phyloP scores from a whole-genome alignment of 2,329 filamentous ascomycete genomes.

The Neonectria faginata region DNA sequence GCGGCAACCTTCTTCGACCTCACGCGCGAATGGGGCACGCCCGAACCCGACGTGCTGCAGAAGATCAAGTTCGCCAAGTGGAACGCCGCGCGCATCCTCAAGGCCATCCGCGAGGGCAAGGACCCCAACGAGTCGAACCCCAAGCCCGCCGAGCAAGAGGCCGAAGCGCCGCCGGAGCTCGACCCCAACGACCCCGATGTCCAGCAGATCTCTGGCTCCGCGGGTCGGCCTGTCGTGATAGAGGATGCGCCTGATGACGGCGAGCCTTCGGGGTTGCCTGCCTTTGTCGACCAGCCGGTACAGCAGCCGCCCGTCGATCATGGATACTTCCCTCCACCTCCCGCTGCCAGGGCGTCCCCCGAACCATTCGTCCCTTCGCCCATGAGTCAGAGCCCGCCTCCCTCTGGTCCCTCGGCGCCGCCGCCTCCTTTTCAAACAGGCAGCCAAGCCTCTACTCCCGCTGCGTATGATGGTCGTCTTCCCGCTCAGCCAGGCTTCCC shows the following conservation, averaged over 20 bases:
- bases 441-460: constrained; percentile 15
- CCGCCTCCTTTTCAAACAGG: constrained; percentile 29
- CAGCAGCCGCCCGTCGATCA: constrained; percentile 40
- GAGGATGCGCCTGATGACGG: constrained; percentile 66
- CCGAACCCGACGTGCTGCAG: constrained; percentile 79
- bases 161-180: constrained; percentile 55
- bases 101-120: constrained; percentile 88
- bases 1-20: constrained; percentile 93
- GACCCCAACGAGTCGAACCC: constrained; percentile 95
- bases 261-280: constrained; percentile 45
- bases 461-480: constrained; percentile 3
- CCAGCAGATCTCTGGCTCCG: constrained; percentile 56
- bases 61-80: constrained; percentile 98
- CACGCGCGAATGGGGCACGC: constrained; percentile 82
- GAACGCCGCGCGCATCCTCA: constrained; percentile 90
- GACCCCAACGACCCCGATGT: constrained; percentile 75
- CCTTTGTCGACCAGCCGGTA: constrained; percentile 44
- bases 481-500: constrained; percentile 27
- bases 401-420: constrained; percentile 38
- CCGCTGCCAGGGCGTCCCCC: constrained; percentile 25
- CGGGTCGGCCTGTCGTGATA: constrained; percentile 57
- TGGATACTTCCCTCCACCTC: constrained; percentile 50
- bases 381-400: constrained; percentile 47
- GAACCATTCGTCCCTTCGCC: constrained; percentile 52
- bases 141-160: constrained; percentile 64